Percentiles rank a stretch among this genome's conserved stretches.
phyloP scores from a whole-genome alignment of 345 rosid species.

The Syzygium grande region DNA sequence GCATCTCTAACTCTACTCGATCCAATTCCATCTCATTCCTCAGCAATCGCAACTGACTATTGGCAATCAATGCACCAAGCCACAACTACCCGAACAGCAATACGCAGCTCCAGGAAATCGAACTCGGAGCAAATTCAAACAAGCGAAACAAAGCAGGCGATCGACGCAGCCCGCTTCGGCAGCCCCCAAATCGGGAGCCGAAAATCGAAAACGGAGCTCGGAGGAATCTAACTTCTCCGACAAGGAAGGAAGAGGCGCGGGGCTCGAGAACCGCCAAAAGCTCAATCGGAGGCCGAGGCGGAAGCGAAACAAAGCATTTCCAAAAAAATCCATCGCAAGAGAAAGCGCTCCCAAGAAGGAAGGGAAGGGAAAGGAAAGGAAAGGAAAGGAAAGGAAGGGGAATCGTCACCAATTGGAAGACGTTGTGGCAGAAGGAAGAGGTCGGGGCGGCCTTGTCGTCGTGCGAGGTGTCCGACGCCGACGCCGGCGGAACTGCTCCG shows the following conservation, averaged over 20 bases:
- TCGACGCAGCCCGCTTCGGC: not conserved
- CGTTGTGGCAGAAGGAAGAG: slow-evolving; percentile 31
- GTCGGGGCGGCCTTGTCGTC: slow-evolving; percentile 22
- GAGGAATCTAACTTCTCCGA: not conserved
- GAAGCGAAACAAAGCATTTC: not conserved
- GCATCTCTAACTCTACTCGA: not conserved
- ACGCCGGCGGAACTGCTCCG: not conserved
- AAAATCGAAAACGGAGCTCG: not conserved
- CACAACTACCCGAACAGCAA: not conserved
- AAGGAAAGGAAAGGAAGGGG: too few relatives aligned
- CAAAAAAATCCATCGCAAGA: not conserved
- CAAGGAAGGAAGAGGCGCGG: not conserved
- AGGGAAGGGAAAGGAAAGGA: not conserved
- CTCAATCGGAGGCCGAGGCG: not conserved
- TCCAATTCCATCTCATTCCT: not conserved
- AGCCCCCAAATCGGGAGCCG: not conserved
- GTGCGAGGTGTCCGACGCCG: slow-evolving; percentile 22
- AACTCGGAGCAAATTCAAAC: not conserved
- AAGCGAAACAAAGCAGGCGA: not conserved
- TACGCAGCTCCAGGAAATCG: not conserved
- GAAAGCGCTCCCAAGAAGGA: not conserved
- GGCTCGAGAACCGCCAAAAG: not conserved
- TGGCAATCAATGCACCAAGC: not conserved
- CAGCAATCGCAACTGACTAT: not conserved
- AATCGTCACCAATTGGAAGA: slow-evolving; percentile 31